A percentile compares a stretch with the other conserved stretches of the same genome.
phyloP scores from a whole-genome alignment of 1,284 basidiomycete genomes.

The Pyrrhoderma noxium region DNA sequence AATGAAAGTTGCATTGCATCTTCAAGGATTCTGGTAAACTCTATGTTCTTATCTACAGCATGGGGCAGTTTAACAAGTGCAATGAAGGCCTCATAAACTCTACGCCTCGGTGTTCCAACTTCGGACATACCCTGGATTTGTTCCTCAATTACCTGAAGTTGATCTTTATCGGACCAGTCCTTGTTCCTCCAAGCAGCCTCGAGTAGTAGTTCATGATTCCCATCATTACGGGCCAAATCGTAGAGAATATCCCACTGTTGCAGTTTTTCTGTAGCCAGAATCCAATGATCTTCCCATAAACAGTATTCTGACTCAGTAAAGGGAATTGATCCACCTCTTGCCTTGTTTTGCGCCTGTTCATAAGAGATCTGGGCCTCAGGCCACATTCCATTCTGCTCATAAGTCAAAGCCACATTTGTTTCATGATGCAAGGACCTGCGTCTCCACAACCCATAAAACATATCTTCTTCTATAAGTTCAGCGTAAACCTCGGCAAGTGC shows the following conservation, averaged over 20 bases:
- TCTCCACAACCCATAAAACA: constrained; percentile 97
- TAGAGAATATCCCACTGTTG: constrained; percentile 97
- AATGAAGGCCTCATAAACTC: constrained; percentile 94
- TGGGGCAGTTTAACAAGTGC: constrained; percentile 67
- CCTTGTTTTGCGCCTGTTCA: constrained; percentile 86
- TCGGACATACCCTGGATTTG: constrained; percentile 81
- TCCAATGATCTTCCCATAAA: constrained; percentile 99
- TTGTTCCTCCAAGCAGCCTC: constrained; percentile 95
- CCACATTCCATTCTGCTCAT: constrained; percentile 98
- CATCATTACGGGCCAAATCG: constrained; percentile 88
- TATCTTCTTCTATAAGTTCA: constrained; percentile 92
- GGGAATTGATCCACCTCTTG: constrained; percentile 75
- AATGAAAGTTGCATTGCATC: constrained; percentile 96
- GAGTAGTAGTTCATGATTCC: constrained; percentile 87
- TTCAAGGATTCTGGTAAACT: constrained; percentile 85
- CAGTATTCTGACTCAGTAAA: constrained; percentile 97
- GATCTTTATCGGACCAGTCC: constrained; percentile 82
- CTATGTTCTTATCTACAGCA: constrained; percentile 63
- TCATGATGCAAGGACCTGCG: constrained; percentile 83
- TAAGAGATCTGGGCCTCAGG: constrained; percentile 86
- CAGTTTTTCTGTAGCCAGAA: constrained; percentile 90
- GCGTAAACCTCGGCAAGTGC: constrained; percentile 94
- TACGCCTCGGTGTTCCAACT: constrained; percentile 85
- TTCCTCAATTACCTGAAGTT: constrained; percentile 77
- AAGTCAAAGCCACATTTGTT: constrained; percentile 88